Conservation (phyloP, 1,284 basidiomycete genomes). For the Agroathelia rolfsii region DNA sequence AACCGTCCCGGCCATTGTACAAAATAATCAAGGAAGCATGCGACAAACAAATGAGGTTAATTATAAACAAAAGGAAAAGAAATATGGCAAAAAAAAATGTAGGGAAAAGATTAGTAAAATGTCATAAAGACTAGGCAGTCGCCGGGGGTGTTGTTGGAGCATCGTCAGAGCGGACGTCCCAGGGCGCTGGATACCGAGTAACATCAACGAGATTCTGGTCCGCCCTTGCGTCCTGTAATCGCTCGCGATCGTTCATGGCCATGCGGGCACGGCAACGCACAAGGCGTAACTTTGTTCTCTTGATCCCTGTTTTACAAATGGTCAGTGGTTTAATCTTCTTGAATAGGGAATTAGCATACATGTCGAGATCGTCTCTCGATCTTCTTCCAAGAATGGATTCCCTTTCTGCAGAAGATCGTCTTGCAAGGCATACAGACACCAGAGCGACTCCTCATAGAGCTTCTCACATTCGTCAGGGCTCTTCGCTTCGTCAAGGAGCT, state of each 20-base stretch:
- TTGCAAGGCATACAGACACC: constrained; percentile 85
- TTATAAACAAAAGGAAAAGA: too few relatives aligned
- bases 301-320: constrained; percentile 60
- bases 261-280: constrained; percentile 62
- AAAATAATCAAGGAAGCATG: too few relatives aligned
- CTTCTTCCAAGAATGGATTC: constrained; percentile 79
- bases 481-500: constrained; percentile 74
- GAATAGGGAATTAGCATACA: constrained; percentile 33
- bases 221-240: constrained; percentile 58
- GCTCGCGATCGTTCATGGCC: constrained; percentile 59
- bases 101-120: too few relatives aligned
- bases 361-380: constrained; percentile 70
- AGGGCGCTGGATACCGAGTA: constrained; percentile 61
- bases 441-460: constrained; percentile 89
- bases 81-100: too few relatives aligned
- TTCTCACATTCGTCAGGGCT: constrained; percentile 80
- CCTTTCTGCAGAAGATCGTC: constrained; percentile 83
- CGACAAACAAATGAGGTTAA: too few relatives aligned
- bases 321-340: constrained; percentile 2
- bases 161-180: constrained; percentile 49
- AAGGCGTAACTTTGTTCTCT: constrained; percentile 69
- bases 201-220: constrained; percentile 69
- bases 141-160: too few relatives aligned
- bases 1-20: too few relatives aligned
- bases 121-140: too few relatives aligned